A percentile compares a stretch with the other conserved stretches of the same genome.
These are phyloP conservation scores for Calonectria naviculata DNA, from an alignment of 2,329 filamentous ascomycete species.

Conservation along the genomic window DNA sequence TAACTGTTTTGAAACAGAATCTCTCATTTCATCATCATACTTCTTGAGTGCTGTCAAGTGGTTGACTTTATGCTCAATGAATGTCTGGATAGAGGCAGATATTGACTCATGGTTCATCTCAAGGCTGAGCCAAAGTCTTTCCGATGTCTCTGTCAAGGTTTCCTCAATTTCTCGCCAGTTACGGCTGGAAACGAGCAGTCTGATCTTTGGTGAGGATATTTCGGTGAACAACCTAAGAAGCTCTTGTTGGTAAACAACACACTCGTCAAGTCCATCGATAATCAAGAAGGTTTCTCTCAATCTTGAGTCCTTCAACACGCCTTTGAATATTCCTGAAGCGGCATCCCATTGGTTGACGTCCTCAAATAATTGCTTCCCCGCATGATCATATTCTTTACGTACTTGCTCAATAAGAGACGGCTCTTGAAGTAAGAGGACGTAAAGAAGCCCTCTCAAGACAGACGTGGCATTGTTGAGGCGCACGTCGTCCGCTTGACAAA, in stretches of 20 bases:
- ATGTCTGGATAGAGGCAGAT: slow-evolving; percentile 46
- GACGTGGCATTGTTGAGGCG: background rate
- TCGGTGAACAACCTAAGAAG: background rate
- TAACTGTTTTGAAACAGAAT: background rate
- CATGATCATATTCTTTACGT: background rate
- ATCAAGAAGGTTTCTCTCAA: background rate
- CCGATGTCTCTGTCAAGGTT: slow-evolving; percentile 25
- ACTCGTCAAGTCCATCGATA: slow-evolving; percentile 8
- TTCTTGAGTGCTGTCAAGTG: slow-evolving; percentile 31
- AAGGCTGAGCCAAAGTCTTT: slow-evolving; percentile 27
- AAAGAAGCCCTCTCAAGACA: background rate
- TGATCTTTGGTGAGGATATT: background rate
- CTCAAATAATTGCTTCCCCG: background rate
- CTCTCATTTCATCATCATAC: background rate
- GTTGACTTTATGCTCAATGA: slow-evolving; percentile 50
- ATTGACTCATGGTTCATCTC: slow-evolving; percentile 51
- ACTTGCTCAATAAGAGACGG: background rate
- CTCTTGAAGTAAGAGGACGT: background rate
- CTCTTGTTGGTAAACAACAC: background rate
- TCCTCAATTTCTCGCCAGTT: slow-evolving; percentile 47
- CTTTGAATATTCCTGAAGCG: background rate
- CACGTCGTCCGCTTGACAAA: background rate
- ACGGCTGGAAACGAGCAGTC: slow-evolving; percentile 49
- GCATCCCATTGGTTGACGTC: background rate
- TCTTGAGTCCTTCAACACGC: background rate